These are phyloP conservation scores for Stephania yunnanensis DNA, from an alignment of 164 flowering plant genomes.

Conservation along the genomic window DNA sequence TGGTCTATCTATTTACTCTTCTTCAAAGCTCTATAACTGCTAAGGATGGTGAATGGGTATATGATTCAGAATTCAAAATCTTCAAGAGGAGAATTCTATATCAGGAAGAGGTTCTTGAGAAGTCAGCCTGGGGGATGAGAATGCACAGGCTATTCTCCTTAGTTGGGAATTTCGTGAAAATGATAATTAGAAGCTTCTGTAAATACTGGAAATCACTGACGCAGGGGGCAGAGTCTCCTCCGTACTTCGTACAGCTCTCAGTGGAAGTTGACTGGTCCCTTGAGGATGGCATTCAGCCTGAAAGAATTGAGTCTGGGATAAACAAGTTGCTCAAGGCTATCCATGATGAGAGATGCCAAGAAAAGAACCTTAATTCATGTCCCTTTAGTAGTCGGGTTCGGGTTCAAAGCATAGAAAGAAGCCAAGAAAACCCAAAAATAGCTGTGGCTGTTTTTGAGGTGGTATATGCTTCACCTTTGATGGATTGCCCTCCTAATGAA, in stretches of 20 bases:
- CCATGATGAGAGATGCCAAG: conserved; percentile 69
- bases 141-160: conserved; percentile 25
- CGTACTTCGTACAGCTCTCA: conserved; percentile 90
- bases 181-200: conserved; percentile 36
- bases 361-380: conserved; percentile 36
- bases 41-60: conserved; percentile 79
- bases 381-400: conserved; percentile 67
- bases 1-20: conserved; percentile 88
- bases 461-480: conserved; percentile 62
- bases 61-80: conserved; percentile 32
- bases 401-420: conserved; percentile 93
- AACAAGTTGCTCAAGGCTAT: conserved; percentile 61
- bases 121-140: conserved; percentile 40
- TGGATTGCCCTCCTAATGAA: conserved; percentile 45
- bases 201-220: conserved; percentile 86
- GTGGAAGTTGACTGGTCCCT: conserved; percentile 86
- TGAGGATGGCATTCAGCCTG: conserved; percentile 96
- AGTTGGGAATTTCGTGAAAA: conserved; percentile 24
- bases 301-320: conserved; percentile 85
- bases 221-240: conserved; percentile 94
- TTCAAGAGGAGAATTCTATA: conserved; percentile 28
- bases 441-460: conserved; percentile 93
- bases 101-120: conserved; percentile 28
- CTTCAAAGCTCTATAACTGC: conserved; percentile 89
- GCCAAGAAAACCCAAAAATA: conserved; percentile 58